Evolutionary conservation across 192 early-diverging fungal genomes (phyloP).

Genomic region (Lunasporangiospora selenospora): DNA sequence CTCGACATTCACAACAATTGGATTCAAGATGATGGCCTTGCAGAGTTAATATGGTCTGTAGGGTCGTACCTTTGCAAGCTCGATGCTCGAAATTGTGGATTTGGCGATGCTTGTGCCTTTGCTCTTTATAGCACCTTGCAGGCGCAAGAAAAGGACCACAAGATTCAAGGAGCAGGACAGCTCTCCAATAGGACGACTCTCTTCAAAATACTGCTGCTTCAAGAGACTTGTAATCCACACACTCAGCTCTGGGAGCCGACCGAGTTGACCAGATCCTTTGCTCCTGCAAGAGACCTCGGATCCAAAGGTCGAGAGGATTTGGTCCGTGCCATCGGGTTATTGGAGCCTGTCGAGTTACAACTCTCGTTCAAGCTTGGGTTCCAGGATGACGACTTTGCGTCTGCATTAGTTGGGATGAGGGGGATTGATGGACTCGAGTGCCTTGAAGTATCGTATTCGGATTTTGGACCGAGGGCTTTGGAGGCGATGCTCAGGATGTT

Average conservation of each 20-base stretch:
- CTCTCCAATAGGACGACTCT: neutral
- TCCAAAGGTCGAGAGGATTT: conserved; percentile 4
- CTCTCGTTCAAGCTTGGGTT: conserved; percentile 17
- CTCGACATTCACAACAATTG: conserved; percentile 34
- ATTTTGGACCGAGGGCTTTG: conserved; percentile 16
- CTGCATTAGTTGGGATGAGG: conserved; percentile 27
- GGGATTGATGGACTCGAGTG: conserved; percentile 10
- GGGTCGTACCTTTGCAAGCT: conserved; percentile 5
- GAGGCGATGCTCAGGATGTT: conserved; percentile 20
- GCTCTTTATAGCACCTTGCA: conserved; percentile 15
- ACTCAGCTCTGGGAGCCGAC: too few relatives aligned
- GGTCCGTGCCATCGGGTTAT: conserved; percentile 9
- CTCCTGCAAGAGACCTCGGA: neutral
- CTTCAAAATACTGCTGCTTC: conserved; percentile 11
- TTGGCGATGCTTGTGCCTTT: conserved; percentile 20
- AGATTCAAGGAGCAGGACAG: neutral
- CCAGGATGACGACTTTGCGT: conserved; percentile 18
- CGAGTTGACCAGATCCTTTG: neutral
- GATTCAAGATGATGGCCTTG: conserved; percentile 20
- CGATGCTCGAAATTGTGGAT: conserved; percentile 19
- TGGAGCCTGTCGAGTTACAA: conserved; percentile 11
- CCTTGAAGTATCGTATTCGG: conserved; percentile 12
- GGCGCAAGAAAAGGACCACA: neutral
- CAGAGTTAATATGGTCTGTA: conserved; percentile 15
- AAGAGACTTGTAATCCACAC: conserved; percentile 13